These are phyloP conservation scores for Trichoderma lentiforme DNA, from an alignment of 2,329 filamentous ascomycete genomes.

Conservation along the genomic window DNA sequence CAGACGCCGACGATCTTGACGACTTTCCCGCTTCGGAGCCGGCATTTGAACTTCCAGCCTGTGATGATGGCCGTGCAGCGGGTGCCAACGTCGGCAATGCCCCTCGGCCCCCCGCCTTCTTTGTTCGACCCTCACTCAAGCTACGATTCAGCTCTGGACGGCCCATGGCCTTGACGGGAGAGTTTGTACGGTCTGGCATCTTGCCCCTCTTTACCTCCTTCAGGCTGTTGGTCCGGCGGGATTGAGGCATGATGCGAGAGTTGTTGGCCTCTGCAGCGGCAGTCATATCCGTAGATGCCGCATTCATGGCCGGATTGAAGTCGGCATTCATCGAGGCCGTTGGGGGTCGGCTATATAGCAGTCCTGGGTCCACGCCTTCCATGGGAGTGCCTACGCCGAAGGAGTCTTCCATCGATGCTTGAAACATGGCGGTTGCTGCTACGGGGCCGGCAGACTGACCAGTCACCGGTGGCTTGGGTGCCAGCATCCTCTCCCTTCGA, in stretches of 20 bases:
- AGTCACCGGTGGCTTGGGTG: conserved; percentile 47
- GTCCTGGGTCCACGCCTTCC: conserved; percentile 56
- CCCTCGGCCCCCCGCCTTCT: conserved; percentile 39
- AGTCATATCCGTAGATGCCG: conserved; percentile 29
- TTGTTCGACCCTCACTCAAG: conserved; percentile 51
- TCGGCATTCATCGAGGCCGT: conserved; percentile 45
- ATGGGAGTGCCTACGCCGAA: conserved; percentile 47
- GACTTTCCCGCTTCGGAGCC: conserved; percentile 36
- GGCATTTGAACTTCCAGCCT: conserved; percentile 21
- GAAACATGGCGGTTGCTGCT: conserved; percentile 35
- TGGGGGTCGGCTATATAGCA: conserved; percentile 53
- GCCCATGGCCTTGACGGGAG: conserved; percentile 49
- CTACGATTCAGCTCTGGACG: conserved; percentile 52
- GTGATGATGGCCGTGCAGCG: conserved; percentile 38
- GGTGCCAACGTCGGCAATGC: conserved; percentile 48
- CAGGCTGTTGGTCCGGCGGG: conserved; percentile 45
- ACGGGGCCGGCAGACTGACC: conserved; percentile 12
- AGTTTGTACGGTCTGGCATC: conserved; percentile 43
- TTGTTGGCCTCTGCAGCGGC: conserved; percentile 27
- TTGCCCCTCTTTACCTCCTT: conserved; percentile 43
- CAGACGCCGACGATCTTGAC: conserved; percentile 44
- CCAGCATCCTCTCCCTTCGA: conserved; percentile 45
- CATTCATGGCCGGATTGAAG: conserved; percentile 31
- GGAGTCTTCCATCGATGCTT: conserved; percentile 46
- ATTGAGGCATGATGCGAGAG: conserved; percentile 32